These are phyloP conservation scores for Crassisporium funariophilum DNA, from an alignment of 768 basidiomycete species.

Conservation along the genomic window DNA sequence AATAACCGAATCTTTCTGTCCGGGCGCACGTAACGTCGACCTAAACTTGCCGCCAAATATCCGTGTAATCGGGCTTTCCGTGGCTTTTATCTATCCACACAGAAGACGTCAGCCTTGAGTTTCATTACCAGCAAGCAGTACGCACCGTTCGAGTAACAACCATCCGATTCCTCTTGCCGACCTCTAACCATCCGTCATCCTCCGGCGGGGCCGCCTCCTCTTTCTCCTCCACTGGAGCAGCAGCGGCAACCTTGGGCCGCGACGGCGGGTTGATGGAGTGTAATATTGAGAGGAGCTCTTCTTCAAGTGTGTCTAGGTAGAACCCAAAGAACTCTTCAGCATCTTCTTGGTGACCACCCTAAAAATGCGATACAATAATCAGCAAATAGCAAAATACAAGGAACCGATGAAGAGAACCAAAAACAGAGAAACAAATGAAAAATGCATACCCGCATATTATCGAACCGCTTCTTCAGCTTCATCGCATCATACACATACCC, in stretches of 20 bases:
- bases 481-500: constrained; percentile 89
- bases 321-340: constrained; percentile 99
- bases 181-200: constrained; percentile 88
- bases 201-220: constrained; percentile 42
- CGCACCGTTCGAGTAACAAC: constrained; percentile 81
- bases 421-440: constrained; percentile 5
- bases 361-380: constrained; percentile 4
- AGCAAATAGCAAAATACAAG: constrained; percentile 5
- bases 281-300: constrained; percentile 78
- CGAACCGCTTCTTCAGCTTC: constrained; percentile 92
- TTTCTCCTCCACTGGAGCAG: constrained; percentile 43
- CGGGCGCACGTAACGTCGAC: constrained; percentile 77
- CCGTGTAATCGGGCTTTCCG: constrained; percentile 85
- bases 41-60: constrained; percentile 95
- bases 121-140: not conserved
- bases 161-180: constrained; percentile 83
- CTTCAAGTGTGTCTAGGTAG: constrained; percentile 91
- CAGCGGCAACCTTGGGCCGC: constrained; percentile 25
- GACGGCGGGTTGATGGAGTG: constrained; percentile 48
- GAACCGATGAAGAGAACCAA: not conserved
- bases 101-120: constrained; percentile 2
- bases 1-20: constrained; percentile 83
- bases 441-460: constrained; percentile 79
- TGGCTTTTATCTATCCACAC: constrained; percentile 61
- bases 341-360: constrained; percentile 96